Evolutionary conservation across 176 grass and related monocot species (phyloP), one percentile per base, ranked within the genome.

Genomic region (Alopecurus myosuroides): DNA sequence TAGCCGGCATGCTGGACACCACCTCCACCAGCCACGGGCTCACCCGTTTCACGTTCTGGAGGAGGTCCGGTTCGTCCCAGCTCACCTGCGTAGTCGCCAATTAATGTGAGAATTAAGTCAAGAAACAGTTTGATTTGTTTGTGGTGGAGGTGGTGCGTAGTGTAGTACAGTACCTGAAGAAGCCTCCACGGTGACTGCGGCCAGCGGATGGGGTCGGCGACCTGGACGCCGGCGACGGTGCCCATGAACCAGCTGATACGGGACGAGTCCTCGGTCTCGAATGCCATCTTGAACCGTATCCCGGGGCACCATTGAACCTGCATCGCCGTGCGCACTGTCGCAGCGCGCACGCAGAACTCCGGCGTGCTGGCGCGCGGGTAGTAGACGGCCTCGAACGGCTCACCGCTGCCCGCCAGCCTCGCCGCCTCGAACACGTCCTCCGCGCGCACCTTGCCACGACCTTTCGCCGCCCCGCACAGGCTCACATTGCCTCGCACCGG

Each of bases 231-330:
- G 85, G 93, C 86, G 72, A 98, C 78, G 36, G 91, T 92, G 46
- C 95, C 95, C 95, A 94, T 95, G 87, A 98, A 98, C 95, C 95
- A 98, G 86, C 93, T 98, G 52, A 98, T 95, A 52, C 91, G 74
- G 22, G 95, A 98, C n/a, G 89, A 98, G 40, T 98, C 95, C 84
- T 98, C 93, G 6, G 95, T 98, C 87, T 98, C 95, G 73, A 95
- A 98, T 25, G 93, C 91, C 95, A 98, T 98, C 81, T 98, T 98
- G 80, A 98, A 98, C 80, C 95, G 88, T 93, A 98, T 95, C 75
- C 95, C 95, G 0, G 91, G 91, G 45, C 82, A 86, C 95, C 95
- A 98, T 30, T 89, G 88, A 6, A 93, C 85, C 67, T 89, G 85
- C 93, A 87, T 88, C 11, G 89, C 93, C 10, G 87, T 72, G 44